phyloP scores from a whole-genome alignment of 495 filamentous ascomycete genomes.

The Achaetomiella virescens region DNA sequence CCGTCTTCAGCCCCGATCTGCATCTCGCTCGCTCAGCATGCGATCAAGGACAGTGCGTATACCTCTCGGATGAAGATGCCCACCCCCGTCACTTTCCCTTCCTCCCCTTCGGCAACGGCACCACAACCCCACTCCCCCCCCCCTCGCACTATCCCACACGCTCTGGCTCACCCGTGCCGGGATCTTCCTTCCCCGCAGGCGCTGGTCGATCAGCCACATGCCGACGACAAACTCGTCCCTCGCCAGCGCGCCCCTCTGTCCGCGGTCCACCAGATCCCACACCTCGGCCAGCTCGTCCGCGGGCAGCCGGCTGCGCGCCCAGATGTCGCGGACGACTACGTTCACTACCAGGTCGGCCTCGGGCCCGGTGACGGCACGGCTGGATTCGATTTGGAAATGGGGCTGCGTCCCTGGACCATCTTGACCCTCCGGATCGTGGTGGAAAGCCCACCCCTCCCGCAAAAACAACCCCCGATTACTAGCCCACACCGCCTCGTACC shows the following conservation, averaged over 20 bases:
- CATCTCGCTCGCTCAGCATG: too few species aligned
- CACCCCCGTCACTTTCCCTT: too few species aligned
- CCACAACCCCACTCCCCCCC: constrained; percentile 38
- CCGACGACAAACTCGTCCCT: constrained; percentile 90
- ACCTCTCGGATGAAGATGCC: too few species aligned
- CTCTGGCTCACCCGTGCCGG: constrained; percentile 70
- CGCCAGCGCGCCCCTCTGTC: constrained; percentile 52
- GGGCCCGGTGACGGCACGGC: constrained; percentile 13
- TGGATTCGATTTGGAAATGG: not conserved
- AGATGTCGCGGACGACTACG: constrained; percentile 79
- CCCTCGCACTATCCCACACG: constrained; percentile 79
- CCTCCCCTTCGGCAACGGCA: constrained; percentile 10
- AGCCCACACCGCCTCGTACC: constrained; percentile 98
- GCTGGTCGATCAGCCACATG: constrained; percentile 91
- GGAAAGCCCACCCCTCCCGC: constrained; percentile 12
- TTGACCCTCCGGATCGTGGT: not conserved
- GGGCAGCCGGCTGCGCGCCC: constrained; percentile 69
- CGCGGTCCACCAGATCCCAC: constrained; percentile 76
- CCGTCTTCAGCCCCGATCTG: too few species aligned
- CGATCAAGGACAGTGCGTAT: too few species aligned
- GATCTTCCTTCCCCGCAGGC: constrained; percentile 80
- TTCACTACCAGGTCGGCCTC: constrained; percentile 60
- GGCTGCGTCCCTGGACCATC: not conserved
- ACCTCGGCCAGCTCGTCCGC: constrained; percentile 65
- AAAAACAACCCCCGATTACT: constrained; percentile 70